phyloP scores from a whole-genome alignment of 2,329 filamentous ascomycete genomes.

The Clonostachys chloroleuca region DNA sequence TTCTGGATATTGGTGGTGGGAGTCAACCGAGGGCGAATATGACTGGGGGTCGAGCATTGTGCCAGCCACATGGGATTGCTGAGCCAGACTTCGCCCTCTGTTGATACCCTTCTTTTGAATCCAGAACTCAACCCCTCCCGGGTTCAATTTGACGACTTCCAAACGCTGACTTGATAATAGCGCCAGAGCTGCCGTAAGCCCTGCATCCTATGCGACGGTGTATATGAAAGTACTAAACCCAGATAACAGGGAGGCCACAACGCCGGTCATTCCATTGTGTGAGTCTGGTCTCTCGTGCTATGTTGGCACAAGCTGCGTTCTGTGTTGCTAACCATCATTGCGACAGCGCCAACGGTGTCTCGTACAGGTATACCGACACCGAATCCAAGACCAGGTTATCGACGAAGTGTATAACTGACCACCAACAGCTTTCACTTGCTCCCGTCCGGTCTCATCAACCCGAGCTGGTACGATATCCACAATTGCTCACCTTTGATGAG shows the following conservation, averaged over 20 bases:
- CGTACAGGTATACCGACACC: slow-evolving; percentile 20
- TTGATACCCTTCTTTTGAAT: no score
- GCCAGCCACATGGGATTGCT: no score
- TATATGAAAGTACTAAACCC: not conserved
- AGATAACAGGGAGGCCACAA: slow-evolving; percentile 7
- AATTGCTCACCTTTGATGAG: not conserved
- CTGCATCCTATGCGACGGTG: not conserved
- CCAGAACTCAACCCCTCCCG: no score
- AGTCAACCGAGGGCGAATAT: no score
- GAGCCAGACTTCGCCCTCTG: no score
- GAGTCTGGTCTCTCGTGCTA: not conserved
- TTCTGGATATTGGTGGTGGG: no score
- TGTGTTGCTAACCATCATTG: not conserved
- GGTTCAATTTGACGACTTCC: no score
- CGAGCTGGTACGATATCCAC: slow-evolving; percentile 34
- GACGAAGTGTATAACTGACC: slow-evolving; percentile 9
- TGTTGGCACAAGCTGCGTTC: not conserved
- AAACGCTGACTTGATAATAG: not conserved
- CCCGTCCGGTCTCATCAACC: slow-evolving; percentile 68
- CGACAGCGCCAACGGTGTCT: slow-evolving; percentile 18
- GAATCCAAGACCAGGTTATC: slow-evolving; percentile 3
- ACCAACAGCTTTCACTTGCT: slow-evolving; percentile 53
- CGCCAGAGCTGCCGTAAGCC: slow-evolving; percentile 5
- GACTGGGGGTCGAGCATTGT: no score
- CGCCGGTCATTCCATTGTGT: slow-evolving; percentile 8